Evolutionary conservation across 176 grass and related monocot species (phyloP).

Genomic region (Thinopyrum elongatum): DNA sequence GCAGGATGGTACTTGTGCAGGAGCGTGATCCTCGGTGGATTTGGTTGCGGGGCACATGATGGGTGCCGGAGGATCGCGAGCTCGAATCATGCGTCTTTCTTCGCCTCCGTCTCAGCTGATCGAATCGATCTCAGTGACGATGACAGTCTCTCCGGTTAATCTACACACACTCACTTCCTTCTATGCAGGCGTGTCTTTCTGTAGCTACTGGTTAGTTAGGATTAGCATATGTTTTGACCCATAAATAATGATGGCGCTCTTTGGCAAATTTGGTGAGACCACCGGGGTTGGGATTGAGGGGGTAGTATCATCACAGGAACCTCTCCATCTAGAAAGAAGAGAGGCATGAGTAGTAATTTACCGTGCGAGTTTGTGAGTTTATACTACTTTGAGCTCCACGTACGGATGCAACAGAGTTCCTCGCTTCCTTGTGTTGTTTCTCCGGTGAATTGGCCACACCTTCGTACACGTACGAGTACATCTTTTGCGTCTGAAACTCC

Average conservation of each 20-base stretch:
- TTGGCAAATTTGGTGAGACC: not conserved
- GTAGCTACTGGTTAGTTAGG: not conserved
- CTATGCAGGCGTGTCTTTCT: not conserved
- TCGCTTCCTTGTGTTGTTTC: not conserved
- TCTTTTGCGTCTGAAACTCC: no score
- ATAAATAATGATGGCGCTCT: not conserved
- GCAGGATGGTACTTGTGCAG: not conserved
- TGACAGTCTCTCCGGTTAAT: not conserved
- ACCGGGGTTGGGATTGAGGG: not conserved
- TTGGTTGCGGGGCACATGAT: not conserved
- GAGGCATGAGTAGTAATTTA: no score
- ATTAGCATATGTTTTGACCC: slow-evolving; percentile 17
- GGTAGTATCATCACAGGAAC: not conserved
- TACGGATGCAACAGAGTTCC: not conserved
- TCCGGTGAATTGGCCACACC: no score
- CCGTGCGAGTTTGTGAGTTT: no score
- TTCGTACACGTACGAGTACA: no score
- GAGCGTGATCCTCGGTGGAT: not conserved
- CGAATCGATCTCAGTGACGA: no score
- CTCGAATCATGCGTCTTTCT: slow-evolving; percentile 27
- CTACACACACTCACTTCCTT: not conserved
- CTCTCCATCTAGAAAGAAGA: not conserved
- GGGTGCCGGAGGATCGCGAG: slow-evolving; percentile 6
- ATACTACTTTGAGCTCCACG: not conserved
- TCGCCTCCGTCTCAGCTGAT: no score